phyloP scores from a whole-genome alignment of 2,329 filamentous ascomycete species.

The Aspergillus versicolor region DNA sequence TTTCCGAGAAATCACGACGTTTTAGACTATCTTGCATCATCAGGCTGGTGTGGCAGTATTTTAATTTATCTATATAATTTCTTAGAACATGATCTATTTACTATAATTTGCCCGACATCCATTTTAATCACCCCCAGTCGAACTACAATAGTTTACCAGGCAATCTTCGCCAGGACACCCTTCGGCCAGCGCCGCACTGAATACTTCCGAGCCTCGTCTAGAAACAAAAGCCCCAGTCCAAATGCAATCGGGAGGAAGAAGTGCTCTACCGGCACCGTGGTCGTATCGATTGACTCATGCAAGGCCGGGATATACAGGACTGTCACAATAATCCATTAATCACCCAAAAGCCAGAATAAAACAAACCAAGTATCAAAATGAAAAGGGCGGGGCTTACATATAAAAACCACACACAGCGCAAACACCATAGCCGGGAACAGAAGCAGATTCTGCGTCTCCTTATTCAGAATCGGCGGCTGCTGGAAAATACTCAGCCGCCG shows the following conservation, averaged over 20 bases:
- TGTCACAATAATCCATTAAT: background rate
- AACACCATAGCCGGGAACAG: conserved; percentile 71
- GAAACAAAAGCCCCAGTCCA: conserved; percentile 61
- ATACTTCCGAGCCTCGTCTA: conserved; percentile 68
- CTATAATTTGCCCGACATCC: fast-evolving
- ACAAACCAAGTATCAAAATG: no score
- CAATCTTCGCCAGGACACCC: conserved; percentile 38
- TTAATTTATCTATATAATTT: fast-evolving
- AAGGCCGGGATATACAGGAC: conserved; percentile 65
- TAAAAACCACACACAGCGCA: conserved; percentile 65
- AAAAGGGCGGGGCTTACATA: conserved; percentile 44
- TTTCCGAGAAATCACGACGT: background rate
- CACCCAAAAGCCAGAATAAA: no score
- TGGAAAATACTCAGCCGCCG: conserved; percentile 67
- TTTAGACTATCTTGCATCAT: background rate
- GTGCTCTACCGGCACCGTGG: conserved; percentile 66
- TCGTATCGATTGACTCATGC: conserved; percentile 61
- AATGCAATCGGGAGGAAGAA: conserved; percentile 77
- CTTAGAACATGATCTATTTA: no score
- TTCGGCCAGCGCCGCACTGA: conserved; percentile 1
- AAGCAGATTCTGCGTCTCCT: conserved; percentile 63
- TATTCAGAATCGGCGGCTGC: conserved; percentile 67
- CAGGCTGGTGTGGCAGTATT: no score
- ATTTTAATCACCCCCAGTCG: no score
- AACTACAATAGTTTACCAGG: conserved; percentile 32